Percentiles rank a stretch among this genome's conserved stretches.
phyloP scores from a whole-genome alignment of 192 early-diverging fungal species.

The Coemansia sp. region DNA sequence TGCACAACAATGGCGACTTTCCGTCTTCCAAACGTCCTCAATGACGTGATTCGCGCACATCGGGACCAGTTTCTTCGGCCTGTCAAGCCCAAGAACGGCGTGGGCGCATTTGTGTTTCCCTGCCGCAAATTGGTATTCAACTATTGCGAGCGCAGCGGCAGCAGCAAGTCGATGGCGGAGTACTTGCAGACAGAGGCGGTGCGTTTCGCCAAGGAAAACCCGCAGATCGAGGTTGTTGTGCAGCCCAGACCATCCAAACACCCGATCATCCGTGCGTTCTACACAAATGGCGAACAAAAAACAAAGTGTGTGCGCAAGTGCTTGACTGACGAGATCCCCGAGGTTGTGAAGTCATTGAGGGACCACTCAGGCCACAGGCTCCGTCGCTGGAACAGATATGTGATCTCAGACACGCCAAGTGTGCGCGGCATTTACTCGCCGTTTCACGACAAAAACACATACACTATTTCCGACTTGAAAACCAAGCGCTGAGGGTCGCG shows the following conservation, averaged over 20 bases:
- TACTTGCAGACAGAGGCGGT: conserved; percentile 63
- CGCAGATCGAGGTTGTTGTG: conserved; percentile 75
- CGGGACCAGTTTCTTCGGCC: conserved; percentile 24
- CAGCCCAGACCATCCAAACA: conserved; percentile 68
- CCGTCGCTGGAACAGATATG: conserved; percentile 61
- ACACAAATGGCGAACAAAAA: conserved; percentile 55
- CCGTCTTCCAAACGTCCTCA: conserved; percentile 37
- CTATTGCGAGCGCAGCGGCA: conserved; percentile 79
- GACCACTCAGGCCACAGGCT: conserved; percentile 62
- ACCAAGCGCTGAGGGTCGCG: too few species aligned
- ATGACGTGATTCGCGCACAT: conserved; percentile 31
- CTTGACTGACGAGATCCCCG: conserved; percentile 55
- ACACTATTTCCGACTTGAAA: conserved; percentile 54
- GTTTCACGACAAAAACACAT: conserved; percentile 62
- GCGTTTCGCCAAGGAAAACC: conserved; percentile 61
- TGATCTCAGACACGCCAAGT: conserved; percentile 71
- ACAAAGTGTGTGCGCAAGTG: conserved; percentile 64
- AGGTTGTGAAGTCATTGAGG: conserved; percentile 58
- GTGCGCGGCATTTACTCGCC: conserved; percentile 82
- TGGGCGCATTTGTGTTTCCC: conserved; percentile 68
- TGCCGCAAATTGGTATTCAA: conserved; percentile 76
- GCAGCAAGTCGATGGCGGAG: conserved; percentile 71
- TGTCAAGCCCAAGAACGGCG: conserved; percentile 58
- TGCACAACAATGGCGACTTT: conserved; percentile 28
- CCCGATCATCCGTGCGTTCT: conserved; percentile 67